Evolutionary conservation across 2,329 filamentous ascomycete genomes (phyloP).

Genomic region (Hymenoscyphus occultus): DNA sequence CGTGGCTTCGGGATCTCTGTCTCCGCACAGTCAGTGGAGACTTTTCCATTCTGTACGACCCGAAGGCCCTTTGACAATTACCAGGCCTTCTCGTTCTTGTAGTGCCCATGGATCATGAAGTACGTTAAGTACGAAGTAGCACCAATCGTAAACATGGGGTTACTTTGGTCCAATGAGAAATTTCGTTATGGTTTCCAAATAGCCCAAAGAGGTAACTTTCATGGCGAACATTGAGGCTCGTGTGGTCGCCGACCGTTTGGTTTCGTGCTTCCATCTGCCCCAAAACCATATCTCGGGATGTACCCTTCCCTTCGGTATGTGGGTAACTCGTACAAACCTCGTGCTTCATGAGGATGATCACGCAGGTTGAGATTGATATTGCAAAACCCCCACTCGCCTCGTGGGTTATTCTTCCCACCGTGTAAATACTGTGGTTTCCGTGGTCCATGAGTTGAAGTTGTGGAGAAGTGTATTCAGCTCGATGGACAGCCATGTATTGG

Average conservation of each 20-base stretch:
- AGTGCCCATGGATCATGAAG: background rate
- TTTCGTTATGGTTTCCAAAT: background rate
- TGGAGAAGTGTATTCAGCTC: background rate
- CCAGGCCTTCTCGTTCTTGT: background rate
- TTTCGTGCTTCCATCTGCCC: background rate
- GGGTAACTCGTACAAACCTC: background rate
- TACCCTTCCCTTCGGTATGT: background rate
- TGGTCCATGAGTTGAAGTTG: background rate
- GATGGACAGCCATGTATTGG: background rate
- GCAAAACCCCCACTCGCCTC: background rate
- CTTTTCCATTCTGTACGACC: background rate
- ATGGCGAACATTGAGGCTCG: background rate
- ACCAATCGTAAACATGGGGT: background rate
- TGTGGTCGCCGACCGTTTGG: background rate
- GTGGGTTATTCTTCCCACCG: background rate
- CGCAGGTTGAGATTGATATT: slow-evolving; percentile 2
- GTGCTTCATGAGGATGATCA: background rate
- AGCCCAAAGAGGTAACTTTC: background rate
- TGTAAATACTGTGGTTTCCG: background rate
- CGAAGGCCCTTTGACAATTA: background rate
- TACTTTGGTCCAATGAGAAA: background rate
- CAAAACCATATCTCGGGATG: slow-evolving; percentile 4
- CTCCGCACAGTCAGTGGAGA: slow-evolving; percentile 3
- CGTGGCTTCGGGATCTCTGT: slow-evolving; percentile 8
- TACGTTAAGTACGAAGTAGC: background rate